phyloP scores from a whole-genome alignment of 164 flowering plant species.

The Aristolochia fimbriata region DNA sequence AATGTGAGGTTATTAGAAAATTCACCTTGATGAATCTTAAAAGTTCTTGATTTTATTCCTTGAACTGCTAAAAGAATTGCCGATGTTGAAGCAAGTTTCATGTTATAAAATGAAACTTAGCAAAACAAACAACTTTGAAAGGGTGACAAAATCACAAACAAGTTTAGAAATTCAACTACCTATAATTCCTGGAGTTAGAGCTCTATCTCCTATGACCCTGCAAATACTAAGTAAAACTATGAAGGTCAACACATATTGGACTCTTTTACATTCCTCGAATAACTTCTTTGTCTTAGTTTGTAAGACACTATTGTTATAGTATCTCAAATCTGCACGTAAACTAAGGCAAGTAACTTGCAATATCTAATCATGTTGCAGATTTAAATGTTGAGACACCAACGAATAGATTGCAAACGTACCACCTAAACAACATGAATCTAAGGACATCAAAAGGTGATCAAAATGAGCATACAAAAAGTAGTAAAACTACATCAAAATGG shows the following conservation, averaged over 20 bases:
- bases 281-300: slow-evolving; percentile 17
- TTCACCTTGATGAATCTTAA: slow-evolving; percentile 16
- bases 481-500: neutral
- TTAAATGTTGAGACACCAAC: slow-evolving; percentile 11
- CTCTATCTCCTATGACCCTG: slow-evolving; percentile 32
- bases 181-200: slow-evolving; percentile 22
- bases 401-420: slow-evolving; percentile 27
- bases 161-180: slow-evolving; percentile 8
- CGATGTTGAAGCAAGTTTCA: neutral
- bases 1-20: neutral
- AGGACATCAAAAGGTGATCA: neutral
- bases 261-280: slow-evolving; percentile 11
- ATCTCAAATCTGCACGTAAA: slow-evolving; percentile 8
- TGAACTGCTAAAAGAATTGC: slow-evolving; percentile 25
- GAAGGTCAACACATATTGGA: slow-evolving; percentile 14
- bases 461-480: neutral
- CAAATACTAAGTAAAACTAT: slow-evolving; percentile 22
- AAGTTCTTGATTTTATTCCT: slow-evolving; percentile 19
- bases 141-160: neutral
- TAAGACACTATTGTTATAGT: slow-evolving; percentile 5
- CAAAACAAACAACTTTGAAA: neutral
- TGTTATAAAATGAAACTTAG: neutral
- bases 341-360: slow-evolving; percentile 11
- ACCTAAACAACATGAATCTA: slow-evolving; percentile 5
- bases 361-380: slow-evolving; percentile 6